These are phyloP conservation scores for Xerocomus spinulosus DNA, from an alignment of 768 basidiomycete genomes.

Conservation along the genomic window DNA sequence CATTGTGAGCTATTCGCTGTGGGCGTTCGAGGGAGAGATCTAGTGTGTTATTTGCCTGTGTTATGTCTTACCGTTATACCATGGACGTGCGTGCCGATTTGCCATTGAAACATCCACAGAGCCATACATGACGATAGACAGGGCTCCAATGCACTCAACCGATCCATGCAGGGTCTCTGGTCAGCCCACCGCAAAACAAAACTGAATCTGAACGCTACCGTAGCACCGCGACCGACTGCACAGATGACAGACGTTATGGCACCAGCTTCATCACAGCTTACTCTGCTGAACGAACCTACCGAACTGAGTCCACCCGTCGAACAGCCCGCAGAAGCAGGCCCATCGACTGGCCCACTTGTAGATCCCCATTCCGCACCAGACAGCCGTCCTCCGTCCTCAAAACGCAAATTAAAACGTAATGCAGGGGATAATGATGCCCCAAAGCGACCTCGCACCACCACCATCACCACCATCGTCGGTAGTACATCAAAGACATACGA, in stretches of 20 bases:
- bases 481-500: slow-evolving; percentile 38
- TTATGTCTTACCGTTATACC: not conserved
- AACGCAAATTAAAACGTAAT: slow-evolving; percentile 59
- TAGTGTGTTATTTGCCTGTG: slow-evolving; percentile 17
- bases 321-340: slow-evolving; percentile 9
- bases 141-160: slow-evolving; percentile 72
- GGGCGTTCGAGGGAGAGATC: not conserved
- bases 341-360: slow-evolving; percentile 6
- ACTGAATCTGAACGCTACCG: slow-evolving; percentile 56
- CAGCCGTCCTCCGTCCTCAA: slow-evolving; percentile 33
- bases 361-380: slow-evolving; percentile 2
- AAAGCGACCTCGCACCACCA: slow-evolving; percentile 51
- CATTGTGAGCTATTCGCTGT: slow-evolving; percentile 16
- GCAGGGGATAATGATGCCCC: slow-evolving; percentile 43
- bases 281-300: slow-evolving; percentile 25
- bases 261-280: not conserved
- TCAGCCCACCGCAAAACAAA: slow-evolving; percentile 59
- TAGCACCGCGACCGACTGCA: not conserved
- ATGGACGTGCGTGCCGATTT: slow-evolving; percentile 17
- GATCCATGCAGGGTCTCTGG: slow-evolving; percentile 79
- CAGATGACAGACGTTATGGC: slow-evolving; percentile 8
- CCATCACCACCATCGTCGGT: slow-evolving; percentile 24
- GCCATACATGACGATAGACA: slow-evolving; percentile 39
- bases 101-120: not conserved
- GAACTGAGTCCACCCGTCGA: no score